phyloP scores from a whole-genome alignment of 768 basidiomycete genomes.

The Amyloporia xantha region DNA sequence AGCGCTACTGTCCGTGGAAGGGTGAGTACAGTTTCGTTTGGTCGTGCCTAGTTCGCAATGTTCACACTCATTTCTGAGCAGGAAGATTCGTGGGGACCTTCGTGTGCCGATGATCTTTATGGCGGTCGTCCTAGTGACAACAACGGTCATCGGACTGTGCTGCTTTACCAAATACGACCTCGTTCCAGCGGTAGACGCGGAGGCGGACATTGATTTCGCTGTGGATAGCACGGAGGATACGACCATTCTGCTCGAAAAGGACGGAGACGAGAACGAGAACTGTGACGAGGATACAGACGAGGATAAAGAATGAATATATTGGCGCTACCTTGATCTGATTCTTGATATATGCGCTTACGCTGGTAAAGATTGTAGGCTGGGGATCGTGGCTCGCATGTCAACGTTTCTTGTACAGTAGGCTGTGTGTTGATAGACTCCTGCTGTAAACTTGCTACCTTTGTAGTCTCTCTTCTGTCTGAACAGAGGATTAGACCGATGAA shows the following conservation, averaged over 20 bases:
- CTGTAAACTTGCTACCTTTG: no score
- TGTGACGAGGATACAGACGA: conserved; percentile 50
- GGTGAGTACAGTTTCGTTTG: conserved; percentile 40
- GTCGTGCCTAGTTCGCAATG: background rate
- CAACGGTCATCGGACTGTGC: conserved; percentile 87
- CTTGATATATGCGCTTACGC: no score
- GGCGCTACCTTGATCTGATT: no score
- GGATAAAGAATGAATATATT: no score
- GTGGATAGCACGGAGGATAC: conserved; percentile 26
- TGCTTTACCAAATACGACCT: conserved; percentile 73
- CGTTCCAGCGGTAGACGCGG: conserved; percentile 31
- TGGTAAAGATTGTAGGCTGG: no score
- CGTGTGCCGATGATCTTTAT: conserved; percentile 85
- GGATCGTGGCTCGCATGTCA: no score
- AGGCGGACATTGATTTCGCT: conserved; percentile 27
- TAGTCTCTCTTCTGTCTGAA: no score
- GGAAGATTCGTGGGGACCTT: conserved; percentile 67
- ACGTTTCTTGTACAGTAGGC: no score
- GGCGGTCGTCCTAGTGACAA: conserved; percentile 81
- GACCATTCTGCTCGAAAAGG: conserved; percentile 43
- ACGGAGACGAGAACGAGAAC: conserved; percentile 35
- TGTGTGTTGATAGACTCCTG: no score
- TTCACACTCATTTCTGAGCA: conserved; percentile 24
- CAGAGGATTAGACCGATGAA: no score
- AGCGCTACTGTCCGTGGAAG: conserved; percentile 71